Conservation (phyloP, 306 rosid species). For the Cucurbita pepo region DNA sequence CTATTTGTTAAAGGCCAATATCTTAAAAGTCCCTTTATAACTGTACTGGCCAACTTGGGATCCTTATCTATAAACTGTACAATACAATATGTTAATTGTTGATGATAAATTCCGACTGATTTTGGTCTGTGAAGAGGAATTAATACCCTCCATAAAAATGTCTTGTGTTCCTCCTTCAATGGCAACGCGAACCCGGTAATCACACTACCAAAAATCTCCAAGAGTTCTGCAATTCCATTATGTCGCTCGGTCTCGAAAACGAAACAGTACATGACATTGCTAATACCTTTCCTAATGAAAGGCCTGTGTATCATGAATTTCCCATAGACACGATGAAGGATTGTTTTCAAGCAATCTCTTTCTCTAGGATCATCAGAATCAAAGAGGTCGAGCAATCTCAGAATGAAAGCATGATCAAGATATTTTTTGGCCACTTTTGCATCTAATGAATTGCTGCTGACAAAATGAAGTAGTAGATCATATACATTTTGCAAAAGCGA, state of each 20-base stretch:
- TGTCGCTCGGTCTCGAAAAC: constrained; percentile 86
- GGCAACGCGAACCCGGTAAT: constrained; percentile 95
- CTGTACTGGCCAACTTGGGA: constrained; percentile 63
- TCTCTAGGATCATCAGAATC: constrained; percentile 98
- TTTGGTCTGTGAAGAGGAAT: constrained; percentile 94
- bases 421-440: constrained; percentile 66
- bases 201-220: constrained; percentile 95
- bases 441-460: constrained; percentile 60
- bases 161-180: constrained; percentile 90
- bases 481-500: constrained; percentile 80
- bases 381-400: constrained; percentile 82
- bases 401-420: constrained; percentile 64
- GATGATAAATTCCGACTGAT: constrained; percentile 86
- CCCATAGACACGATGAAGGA: constrained; percentile 85
- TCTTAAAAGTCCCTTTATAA: constrained; percentile 75
- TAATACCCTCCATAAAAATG: constrained; percentile 71
- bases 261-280: constrained; percentile 74
- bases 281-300: constrained; percentile 69
- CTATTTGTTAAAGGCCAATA: constrained; percentile 95
- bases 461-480: constrained; percentile 76
- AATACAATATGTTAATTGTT: constrained; percentile 78
- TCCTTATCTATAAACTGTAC: constrained; percentile 91
- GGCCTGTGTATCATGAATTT: constrained; percentile 96
- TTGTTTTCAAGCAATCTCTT: constrained; percentile 91
- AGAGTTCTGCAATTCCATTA: constrained; percentile 83